phyloP scores from a whole-genome alignment of 345 rosid species.

The Camelina sativa region DNA sequence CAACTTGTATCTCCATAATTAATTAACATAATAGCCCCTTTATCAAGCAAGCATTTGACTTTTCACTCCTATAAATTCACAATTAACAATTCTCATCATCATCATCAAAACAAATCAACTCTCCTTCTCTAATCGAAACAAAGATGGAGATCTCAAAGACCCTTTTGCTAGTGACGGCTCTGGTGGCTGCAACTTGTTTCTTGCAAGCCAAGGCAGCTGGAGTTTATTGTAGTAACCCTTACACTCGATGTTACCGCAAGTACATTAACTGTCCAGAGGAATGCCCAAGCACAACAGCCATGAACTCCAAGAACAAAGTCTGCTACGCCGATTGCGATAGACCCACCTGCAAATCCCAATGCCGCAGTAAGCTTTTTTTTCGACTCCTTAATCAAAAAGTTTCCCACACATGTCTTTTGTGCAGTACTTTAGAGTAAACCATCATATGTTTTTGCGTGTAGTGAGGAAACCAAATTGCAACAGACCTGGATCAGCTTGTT shows the following conservation, averaged over 20 bases:
- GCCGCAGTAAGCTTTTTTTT: constrained; percentile 39
- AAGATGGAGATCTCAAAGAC: constrained; percentile 40
- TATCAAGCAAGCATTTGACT: constrained; percentile 40
- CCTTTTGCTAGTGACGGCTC: constrained; percentile 31
- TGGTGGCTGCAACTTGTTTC: constrained; percentile 43
- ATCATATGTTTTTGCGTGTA: constrained; percentile 25
- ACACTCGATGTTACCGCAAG: constrained; percentile 43
- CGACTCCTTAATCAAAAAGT: background rate
- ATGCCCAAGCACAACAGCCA: constrained; percentile 43
- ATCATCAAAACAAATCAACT: constrained; percentile 25
- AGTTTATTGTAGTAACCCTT: constrained; percentile 43
- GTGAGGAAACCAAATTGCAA: constrained; percentile 53
- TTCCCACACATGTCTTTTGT: background rate
- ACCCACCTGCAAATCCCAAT: constrained; percentile 48
- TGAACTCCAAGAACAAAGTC: constrained; percentile 45
- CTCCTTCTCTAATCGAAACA: background rate
- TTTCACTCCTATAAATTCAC: constrained; percentile 37
- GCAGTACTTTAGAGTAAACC: constrained; percentile 1
- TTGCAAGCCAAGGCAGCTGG: constrained; percentile 46
- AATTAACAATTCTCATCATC: constrained; percentile 16
- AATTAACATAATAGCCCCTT: constrained; percentile 11
- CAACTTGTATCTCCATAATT: constrained; percentile 9
- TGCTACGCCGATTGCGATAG: constrained; percentile 48
- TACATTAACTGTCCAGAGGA: constrained; percentile 45
- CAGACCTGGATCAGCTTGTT: constrained; percentile 64